Evolutionary conservation across 73 alveolate species (phyloP).

Genomic region (Tetrahymena borealis): DNA sequence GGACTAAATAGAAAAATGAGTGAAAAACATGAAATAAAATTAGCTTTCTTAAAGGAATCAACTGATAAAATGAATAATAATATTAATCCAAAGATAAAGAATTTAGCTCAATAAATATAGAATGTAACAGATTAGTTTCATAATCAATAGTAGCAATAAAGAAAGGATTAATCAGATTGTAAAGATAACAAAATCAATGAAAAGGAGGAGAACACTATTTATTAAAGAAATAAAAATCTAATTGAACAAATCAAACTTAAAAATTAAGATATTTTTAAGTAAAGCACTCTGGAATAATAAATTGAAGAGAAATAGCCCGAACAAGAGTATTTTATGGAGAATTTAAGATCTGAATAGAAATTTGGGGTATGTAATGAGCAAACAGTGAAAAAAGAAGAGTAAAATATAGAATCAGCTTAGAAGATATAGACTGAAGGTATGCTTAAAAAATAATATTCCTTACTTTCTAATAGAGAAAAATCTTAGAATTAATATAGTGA

Average conservation of each 20-base stretch:
- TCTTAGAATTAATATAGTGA: not conserved
- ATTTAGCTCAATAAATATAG: too few relatives aligned
- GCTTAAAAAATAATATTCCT: not conserved
- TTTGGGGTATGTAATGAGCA: not conserved
- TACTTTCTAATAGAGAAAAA: not conserved
- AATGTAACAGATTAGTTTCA: not conserved
- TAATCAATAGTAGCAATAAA: not conserved
- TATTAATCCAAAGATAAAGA: too few relatives aligned
- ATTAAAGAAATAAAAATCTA: not conserved
- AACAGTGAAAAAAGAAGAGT: not conserved
- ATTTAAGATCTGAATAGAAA: not conserved
- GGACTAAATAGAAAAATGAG: not conserved
- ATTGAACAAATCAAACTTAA: not conserved
- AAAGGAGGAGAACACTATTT: not conserved
- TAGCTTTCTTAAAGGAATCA: not conserved
- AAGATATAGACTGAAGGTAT: not conserved
- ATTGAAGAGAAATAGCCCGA: not conserved
- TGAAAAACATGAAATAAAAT: not conserved
- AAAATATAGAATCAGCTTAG: not conserved
- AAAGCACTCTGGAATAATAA: not conserved
- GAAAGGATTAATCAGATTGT: not conserved
- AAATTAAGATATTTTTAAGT: not conserved
- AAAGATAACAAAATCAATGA: not conserved
- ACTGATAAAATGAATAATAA: not conserved
- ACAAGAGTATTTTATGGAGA: not conserved